Percentiles rank a stretch among this genome's conserved stretches.
Evolutionary conservation across 768 basidiomycete genomes (phyloP).

Genomic region (Tricholoma furcatifolium): DNA sequence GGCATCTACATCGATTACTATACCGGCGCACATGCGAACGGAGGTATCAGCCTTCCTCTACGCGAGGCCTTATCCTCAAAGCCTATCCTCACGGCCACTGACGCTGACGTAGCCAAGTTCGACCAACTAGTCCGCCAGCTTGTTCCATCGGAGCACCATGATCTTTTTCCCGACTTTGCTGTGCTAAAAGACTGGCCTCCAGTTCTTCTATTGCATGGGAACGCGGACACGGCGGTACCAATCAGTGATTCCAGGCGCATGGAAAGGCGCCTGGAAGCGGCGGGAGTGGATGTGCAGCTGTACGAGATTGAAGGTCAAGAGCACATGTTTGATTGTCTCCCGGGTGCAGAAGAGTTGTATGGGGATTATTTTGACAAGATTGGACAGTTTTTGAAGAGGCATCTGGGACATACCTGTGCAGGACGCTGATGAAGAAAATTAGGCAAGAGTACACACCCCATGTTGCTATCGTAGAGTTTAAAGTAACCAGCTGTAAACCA

Average conservation of each 20-base stretch:
- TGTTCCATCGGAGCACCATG: conserved; percentile 28
- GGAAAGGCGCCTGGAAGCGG: conserved; percentile 22
- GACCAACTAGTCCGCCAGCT: conserved; percentile 6
- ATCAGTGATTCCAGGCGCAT: conserved; percentile 39
- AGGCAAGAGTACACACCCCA: no score
- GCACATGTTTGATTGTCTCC: conserved; percentile 57
- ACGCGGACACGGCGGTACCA: conserved; percentile 45
- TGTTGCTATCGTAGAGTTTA: no score
- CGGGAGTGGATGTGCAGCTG: conserved; percentile 28
- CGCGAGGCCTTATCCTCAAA: conserved; percentile 21
- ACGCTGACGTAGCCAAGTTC: neutral
- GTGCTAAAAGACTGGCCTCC: conserved; percentile 41
- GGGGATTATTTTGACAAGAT: conserved; percentile 35
- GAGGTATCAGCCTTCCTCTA: conserved; percentile 43
- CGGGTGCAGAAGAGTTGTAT: conserved; percentile 39
- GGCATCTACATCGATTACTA: conserved; percentile 47
- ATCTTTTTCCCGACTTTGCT: conserved; percentile 46
- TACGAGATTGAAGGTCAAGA: conserved; percentile 33
- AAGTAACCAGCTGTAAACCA: no score
- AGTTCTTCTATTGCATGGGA: conserved; percentile 47
- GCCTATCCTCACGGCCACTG: neutral
- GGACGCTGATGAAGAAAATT: no score
- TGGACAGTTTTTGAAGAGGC: conserved; percentile 29
- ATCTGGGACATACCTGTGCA: no score
- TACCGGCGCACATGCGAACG: conserved; percentile 41